Conservation (phyloP, 1,139 yeast species). For the Saccharomyces hybrid region DNA sequence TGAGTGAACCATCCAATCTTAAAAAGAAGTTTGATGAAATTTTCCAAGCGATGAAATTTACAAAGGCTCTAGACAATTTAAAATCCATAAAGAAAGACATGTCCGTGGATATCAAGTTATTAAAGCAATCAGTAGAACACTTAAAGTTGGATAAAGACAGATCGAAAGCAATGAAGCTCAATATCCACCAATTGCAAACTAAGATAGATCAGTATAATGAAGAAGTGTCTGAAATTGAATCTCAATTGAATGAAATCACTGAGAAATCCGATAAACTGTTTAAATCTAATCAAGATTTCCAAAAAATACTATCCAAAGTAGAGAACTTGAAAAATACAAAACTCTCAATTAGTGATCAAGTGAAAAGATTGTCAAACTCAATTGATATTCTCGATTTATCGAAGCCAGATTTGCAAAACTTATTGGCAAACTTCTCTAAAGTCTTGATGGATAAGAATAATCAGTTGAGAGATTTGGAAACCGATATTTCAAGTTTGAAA, state of each 20-base stretch:
- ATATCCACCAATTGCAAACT: constrained; percentile 39
- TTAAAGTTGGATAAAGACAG: constrained; percentile 65
- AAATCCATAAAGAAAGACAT: constrained; percentile 73
- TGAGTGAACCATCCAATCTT: constrained; percentile 80
- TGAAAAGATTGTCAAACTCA: constrained; percentile 40
- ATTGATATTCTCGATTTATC: constrained; percentile 42
- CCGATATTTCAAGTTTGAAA: constrained; percentile 17
- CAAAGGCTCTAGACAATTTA: constrained; percentile 79
- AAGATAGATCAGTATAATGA: constrained; percentile 41
- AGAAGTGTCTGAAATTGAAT: constrained; percentile 46
- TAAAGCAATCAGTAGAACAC: constrained; percentile 73
- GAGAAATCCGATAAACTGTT: constrained; percentile 57
- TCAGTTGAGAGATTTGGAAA: constrained; percentile 24
- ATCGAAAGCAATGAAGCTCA: constrained; percentile 50
- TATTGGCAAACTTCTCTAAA: constrained; percentile 48
- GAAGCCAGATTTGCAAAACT: constrained; percentile 43
- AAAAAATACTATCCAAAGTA: constrained; percentile 55
- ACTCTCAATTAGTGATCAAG: constrained; percentile 41
- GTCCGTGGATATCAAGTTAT: constrained; percentile 61
- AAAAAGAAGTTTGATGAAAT: constrained; percentile 94
- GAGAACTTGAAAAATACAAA: constrained; percentile 50
- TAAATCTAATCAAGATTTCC: constrained; percentile 75
- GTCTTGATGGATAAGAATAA: constrained; percentile 37
- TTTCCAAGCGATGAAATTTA: constrained; percentile 88
- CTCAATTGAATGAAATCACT: constrained; percentile 46